phyloP scores from a whole-genome alignment of 148 eudicot genomes.

The Fagopyrum homotropicum region DNA sequence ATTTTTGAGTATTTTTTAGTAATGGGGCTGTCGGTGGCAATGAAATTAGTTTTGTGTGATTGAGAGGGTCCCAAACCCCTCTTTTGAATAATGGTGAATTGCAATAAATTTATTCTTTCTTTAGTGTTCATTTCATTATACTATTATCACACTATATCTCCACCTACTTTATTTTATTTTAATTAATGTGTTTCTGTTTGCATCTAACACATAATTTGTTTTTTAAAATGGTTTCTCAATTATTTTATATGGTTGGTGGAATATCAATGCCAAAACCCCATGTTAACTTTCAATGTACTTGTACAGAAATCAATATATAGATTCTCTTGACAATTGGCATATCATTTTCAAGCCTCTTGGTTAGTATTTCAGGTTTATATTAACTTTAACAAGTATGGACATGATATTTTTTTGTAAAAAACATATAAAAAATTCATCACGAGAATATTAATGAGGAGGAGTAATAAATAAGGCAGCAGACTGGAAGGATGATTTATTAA shows the following conservation, averaged over 20 bases:
- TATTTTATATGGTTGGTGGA: conserved; percentile 12
- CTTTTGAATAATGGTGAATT: conserved; percentile 8
- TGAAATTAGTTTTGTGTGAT: conserved; percentile 12
- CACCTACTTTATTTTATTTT: neutral
- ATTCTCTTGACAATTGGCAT: conserved; percentile 11
- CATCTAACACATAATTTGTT: neutral
- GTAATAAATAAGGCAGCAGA: neutral
- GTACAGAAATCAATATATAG: neutral
- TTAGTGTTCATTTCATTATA: neutral
- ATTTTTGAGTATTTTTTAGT: neutral
- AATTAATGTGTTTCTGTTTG: neutral
- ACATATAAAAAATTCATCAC: neutral
- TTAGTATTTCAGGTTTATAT: neutral
- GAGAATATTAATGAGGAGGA: neutral
- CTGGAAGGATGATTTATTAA: neutral
- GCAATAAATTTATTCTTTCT: conserved; percentile 12
- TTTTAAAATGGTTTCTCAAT: neutral
- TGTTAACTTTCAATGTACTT: neutral
- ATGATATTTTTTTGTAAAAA: too few species aligned
- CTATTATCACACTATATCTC: neutral
- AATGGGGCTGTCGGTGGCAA: conserved; percentile 14
- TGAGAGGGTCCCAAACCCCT: conserved; percentile 5
- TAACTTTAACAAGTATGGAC: too few species aligned
- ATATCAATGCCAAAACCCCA: neutral
- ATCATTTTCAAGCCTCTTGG: neutral